A percentile compares a stretch with the other conserved stretches of the same genome.
These are phyloP conservation scores for Neurospora crassa DNA, from an alignment of 2,329 filamentous ascomycete species.

Conservation along the genomic window DNA sequence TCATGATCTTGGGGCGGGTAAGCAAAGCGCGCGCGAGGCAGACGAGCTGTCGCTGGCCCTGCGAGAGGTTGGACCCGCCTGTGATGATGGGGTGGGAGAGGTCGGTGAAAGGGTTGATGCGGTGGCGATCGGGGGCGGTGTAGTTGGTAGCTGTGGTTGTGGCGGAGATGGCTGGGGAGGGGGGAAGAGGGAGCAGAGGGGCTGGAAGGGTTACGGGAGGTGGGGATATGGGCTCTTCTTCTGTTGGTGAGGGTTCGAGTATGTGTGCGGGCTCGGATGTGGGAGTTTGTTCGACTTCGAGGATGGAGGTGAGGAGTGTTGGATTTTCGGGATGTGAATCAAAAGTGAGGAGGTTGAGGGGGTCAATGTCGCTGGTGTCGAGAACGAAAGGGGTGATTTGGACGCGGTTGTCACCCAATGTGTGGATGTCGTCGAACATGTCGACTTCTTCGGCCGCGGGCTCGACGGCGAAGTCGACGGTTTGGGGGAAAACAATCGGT, in stretches of 20 bases:
- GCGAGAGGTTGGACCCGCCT: conserved; percentile 29
- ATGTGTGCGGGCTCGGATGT: background rate
- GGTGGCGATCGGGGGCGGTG: background rate
- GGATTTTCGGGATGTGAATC: background rate
- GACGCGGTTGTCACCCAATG: background rate
- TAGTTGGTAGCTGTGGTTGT: background rate
- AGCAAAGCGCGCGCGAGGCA: conserved; percentile 21
- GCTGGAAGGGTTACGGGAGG: background rate
- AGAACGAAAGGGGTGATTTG: background rate
- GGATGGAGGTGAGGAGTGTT: background rate
- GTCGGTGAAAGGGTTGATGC: conserved; percentile 22
- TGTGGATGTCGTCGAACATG: background rate
- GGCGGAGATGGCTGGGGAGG: background rate
- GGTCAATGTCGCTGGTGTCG: background rate
- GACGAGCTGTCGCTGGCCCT: conserved; percentile 40
- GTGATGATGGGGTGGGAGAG: conserved; percentile 23
- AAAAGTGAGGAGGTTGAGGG: background rate
- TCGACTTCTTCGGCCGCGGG: background rate
- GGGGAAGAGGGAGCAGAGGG: background rate
- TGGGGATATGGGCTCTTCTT: background rate
- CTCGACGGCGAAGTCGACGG: background rate
- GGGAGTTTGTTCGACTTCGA: background rate
- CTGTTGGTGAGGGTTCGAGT: background rate
- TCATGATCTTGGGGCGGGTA: conserved; percentile 29
- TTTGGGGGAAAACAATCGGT: background rate